Percentiles rank a stretch among this genome's conserved stretches.
phyloP scores from a whole-genome alignment of 371 early-diverging fungal species.

The Mortierella sp. region DNA sequence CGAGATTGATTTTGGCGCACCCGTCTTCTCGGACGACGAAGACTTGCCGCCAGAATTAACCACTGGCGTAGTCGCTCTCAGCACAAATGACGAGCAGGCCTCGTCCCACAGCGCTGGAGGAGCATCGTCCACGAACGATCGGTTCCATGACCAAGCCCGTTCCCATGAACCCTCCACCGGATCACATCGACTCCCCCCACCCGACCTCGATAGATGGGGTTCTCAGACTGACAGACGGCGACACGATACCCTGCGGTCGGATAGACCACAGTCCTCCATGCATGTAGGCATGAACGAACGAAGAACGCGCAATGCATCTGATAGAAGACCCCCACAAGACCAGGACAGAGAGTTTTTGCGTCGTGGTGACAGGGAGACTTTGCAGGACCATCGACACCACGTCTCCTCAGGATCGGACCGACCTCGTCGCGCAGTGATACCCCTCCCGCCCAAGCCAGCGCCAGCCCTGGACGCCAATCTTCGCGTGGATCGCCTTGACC shows the following conservation, averaged over 20 bases:
- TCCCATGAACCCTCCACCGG: too few relatives aligned
- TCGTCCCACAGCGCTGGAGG: neutral
- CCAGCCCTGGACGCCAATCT: constrained; percentile 30
- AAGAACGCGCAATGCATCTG: too few relatives aligned
- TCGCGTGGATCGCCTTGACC: constrained; percentile 15
- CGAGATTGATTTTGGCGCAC: constrained; percentile 51
- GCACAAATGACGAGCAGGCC: constrained; percentile 7
- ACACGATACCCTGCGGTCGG: neutral
- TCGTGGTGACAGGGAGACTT: too few relatives aligned
- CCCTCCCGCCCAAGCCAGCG: constrained; percentile 43
- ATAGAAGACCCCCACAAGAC: too few relatives aligned
- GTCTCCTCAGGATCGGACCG: neutral
- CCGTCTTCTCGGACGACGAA: constrained; percentile 53
- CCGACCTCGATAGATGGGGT: neutral
- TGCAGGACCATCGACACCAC: too few relatives aligned
- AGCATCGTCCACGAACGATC: constrained; percentile 9
- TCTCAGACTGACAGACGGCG: neutral
- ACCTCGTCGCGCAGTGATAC: constrained; percentile 2
- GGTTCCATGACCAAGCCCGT: neutral
- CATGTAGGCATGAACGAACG: too few relatives aligned
- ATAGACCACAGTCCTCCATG: constrained; percentile 10
- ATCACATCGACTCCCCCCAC: too few relatives aligned
- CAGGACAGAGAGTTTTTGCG: too few relatives aligned
- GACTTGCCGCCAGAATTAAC: constrained; percentile 18
- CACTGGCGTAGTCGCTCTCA: neutral